Evolutionary conservation across 768 basidiomycete genomes (phyloP).

Genomic region (Lactifluus echinatus): DNA sequence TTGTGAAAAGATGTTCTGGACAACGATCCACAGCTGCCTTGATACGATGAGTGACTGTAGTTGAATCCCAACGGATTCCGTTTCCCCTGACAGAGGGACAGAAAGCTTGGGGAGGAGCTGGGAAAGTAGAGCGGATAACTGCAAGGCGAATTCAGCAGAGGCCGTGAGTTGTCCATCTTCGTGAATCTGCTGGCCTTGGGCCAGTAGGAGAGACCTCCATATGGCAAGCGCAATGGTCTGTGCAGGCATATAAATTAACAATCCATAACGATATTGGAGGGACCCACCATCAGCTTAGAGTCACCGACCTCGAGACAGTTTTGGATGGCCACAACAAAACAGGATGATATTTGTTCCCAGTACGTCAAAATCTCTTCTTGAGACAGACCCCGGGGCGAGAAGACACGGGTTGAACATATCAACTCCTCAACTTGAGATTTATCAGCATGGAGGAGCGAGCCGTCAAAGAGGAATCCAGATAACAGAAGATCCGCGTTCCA

Average conservation of each 20-base stretch:
- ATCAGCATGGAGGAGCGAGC: slow-evolving; percentile 11
- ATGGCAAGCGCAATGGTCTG: neutral
- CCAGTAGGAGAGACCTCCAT: slow-evolving; percentile 8
- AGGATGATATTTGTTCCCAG: slow-evolving; percentile 4
- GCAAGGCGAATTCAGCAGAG: neutral
- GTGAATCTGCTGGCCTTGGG: neutral
- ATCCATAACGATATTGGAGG: neutral
- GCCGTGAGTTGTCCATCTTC: neutral
- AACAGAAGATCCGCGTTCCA: slow-evolving; percentile 1
- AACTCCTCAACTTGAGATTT: slow-evolving; percentile 1
- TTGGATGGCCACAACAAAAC: neutral
- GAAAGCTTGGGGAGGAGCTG: neutral
- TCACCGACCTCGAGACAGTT: neutral
- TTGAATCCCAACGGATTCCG: neutral
- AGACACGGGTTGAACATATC: neutral
- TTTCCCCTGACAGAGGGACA: slow-evolving; percentile 1
- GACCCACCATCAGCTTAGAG: neutral
- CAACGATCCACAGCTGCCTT: slow-evolving; percentile 7
- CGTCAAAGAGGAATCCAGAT: slow-evolving; percentile 6
- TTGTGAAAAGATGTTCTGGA: neutral
- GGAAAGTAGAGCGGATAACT: neutral
- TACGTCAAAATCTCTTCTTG: slow-evolving; percentile 1
- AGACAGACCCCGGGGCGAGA: slow-evolving; percentile 10
- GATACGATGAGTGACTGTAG: neutral
- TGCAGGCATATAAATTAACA: neutral